Base-by-base conservation (phyloP, 306 rosid genomes). In the Crotalaria pallida region DNA sequence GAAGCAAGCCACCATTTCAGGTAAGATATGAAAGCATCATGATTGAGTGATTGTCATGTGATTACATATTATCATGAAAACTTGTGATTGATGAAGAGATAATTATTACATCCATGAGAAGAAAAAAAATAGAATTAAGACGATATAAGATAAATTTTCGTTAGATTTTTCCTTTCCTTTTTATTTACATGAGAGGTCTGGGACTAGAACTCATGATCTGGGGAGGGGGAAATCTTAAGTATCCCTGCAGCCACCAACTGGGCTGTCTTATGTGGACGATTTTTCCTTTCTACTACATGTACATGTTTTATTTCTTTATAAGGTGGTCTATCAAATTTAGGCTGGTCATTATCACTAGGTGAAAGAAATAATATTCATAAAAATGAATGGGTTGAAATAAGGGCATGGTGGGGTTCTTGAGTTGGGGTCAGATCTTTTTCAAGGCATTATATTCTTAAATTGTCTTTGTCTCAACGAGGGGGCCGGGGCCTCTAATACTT, bases 391-490 rank as follows among this genome's bases (percentile, higher is more conserved):
- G 40, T 67, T 62, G 76, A 80, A 72, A 71, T 68, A 33, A 48
- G 50, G 36, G 82, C 66, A 58, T 7, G 69, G 74, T 69, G 78
- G 76, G 82, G 82, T 41, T 59, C 73, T 58, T 56, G 79, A 72
- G 73, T 63, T 69, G 47, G 67, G 60, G 63, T 40, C 34, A 75
- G 47, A 40, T 58, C 73, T 78, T 75, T 80, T 65, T 77, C 58
- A 62, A 61, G 53, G 59, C 48, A 71, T 71, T 61, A 53, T 78
- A 80, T 72, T 79, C 79, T 77, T 79, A 84, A 76, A 58, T 77
- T 84, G 91, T 84, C 83, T 81, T 23, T 77, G 85, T 84, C 84
- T 80, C 77, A 38, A 66, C 38, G 60, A 70, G 79, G 82, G 67
- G 77, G n/a, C n/a, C n/a, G n/a, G 69, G 76, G 49, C 58, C 69